Percentiles rank a stretch among this genome's conserved stretches.
Conservation (phyloP, 768 basidiomycete species). For the Sutorius australiensis region DNA sequence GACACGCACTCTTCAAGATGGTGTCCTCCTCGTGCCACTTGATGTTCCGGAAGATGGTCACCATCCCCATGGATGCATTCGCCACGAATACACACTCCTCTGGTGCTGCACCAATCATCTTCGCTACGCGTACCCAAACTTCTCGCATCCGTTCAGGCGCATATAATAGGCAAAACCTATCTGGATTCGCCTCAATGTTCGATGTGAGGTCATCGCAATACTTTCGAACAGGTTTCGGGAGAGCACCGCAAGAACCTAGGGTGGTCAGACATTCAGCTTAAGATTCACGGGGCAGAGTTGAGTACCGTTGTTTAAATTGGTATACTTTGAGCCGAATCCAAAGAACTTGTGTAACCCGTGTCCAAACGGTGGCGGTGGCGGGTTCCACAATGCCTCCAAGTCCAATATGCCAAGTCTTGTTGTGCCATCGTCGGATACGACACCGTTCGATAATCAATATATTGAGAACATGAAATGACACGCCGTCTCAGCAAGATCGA, state of each 20-base stretch:
- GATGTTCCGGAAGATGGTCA: conserved; percentile 60
- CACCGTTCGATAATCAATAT: not conserved
- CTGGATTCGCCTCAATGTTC: conserved; percentile 45
- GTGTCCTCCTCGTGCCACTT: conserved; percentile 60
- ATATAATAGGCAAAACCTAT: conserved; percentile 42
- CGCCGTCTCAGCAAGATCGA: not conserved
- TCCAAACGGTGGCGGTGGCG: conserved; percentile 43
- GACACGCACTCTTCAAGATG: not conserved
- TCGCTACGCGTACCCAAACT: conserved; percentile 41
- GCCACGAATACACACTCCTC: conserved; percentile 46
- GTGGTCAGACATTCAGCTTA: not conserved
- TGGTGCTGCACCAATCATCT: conserved; percentile 40
- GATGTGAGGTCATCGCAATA: not conserved
- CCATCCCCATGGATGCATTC: conserved; percentile 32
- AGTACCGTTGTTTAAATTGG: not conserved
- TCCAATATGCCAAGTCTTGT: not conserved
- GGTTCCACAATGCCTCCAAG: not conserved
- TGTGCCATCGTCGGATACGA: not conserved
- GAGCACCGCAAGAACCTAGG: conserved; percentile 42
- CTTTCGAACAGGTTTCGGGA: conserved; percentile 32
- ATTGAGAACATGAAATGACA: not conserved
- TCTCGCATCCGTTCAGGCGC: conserved; percentile 19
- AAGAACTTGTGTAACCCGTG: conserved; percentile 38
- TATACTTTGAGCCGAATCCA: not conserved
- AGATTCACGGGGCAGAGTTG: not conserved